Evolutionary conservation across 805 yeast genomes (phyloP), one percentile per base, ranked within the genome.

Genomic region (Clavispora asparagi): DNA sequence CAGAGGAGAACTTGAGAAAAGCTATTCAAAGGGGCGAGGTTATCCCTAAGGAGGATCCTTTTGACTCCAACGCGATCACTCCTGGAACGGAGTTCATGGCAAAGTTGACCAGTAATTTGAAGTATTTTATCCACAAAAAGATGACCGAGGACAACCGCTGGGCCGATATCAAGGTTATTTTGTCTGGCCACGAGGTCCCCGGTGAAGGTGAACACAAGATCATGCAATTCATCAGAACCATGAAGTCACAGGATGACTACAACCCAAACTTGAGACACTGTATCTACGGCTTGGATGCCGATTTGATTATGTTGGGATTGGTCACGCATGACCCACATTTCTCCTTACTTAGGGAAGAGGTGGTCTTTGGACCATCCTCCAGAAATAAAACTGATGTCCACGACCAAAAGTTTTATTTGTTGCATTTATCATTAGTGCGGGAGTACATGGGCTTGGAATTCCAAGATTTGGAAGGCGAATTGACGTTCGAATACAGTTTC

Each of bases 161-260:
- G 98, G 85, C 86, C 53, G 77, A 79, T 43, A 74, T 88, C 43
- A 78, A 86, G 45, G 77, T 92, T 49, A 74, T 92, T 28, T 75
- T 92, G 50, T 85, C 94, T 44, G 98, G 97, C 32, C 97, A 89
- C 59, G 96, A 91, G 64, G 97, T 88, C 16, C 98, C 98, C 3
- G 98, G 98, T 56, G 98, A 92, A 73, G 98, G 98, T 68, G 98
- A 92, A 70, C 98, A 92, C 69, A 92, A 92, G 62, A 90, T 92
- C 55, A 92, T 91, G 97, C 88, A 88, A 57, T 89, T 80, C 58
- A 89, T 92, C 53, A 82, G 97, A 68, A 70, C 79, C 38, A 76
- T 82, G 67, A 85, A 87, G 63, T 78, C 91, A n/a, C 84, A 82
- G 58, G 76, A 79, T 0, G 82, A 73, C 42, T 87, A 87, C 60